phyloP scores from a whole-genome alignment of 768 basidiomycete genomes.

The Amanita muscaria region DNA sequence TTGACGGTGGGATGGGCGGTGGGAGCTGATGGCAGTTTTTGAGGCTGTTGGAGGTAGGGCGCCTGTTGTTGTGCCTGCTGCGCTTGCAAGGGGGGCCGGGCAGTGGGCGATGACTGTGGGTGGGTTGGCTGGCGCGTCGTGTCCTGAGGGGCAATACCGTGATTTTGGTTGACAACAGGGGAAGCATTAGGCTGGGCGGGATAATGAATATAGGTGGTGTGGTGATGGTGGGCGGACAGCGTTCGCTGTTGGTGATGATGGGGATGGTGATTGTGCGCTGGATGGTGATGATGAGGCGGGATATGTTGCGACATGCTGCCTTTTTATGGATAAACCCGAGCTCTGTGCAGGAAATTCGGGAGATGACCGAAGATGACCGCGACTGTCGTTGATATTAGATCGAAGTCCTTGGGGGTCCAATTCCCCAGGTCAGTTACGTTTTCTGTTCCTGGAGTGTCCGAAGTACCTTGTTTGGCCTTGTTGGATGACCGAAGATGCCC shows the following conservation, averaged over 20 bases:
- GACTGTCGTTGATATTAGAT: constrained; percentile 7
- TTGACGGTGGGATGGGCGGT: background rate
- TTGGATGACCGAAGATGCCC: constrained; percentile 7
- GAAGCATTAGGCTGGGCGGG: no score
- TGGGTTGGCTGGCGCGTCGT: constrained; percentile 17
- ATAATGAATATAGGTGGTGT: constrained; percentile 12
- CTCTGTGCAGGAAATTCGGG: constrained; percentile 1
- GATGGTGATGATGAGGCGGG: constrained; percentile 27
- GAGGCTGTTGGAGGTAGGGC: constrained; percentile 1
- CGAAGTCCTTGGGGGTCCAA: constrained; percentile 9
- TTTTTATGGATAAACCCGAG: constrained; percentile 3
- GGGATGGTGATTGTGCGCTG: constrained; percentile 8
- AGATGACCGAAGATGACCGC: constrained; percentile 9
- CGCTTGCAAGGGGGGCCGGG: constrained; percentile 6
- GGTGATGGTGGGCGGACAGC: constrained; percentile 9
- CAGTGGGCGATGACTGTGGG: background rate
- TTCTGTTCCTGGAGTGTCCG: constrained; percentile 1
- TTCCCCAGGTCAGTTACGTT: constrained; percentile 4
- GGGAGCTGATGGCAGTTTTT: no score
- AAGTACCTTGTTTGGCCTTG: constrained; percentile 8
- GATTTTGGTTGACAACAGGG: constrained; percentile 22
- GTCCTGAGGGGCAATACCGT: constrained; percentile 20
- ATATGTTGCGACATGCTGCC: constrained; percentile 34
- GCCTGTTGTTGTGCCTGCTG: constrained; percentile 14
- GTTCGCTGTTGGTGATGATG: constrained; percentile 12